Evolutionary conservation across 768 basidiomycete genomes (phyloP).

Genomic region (Trametes maxima): DNA sequence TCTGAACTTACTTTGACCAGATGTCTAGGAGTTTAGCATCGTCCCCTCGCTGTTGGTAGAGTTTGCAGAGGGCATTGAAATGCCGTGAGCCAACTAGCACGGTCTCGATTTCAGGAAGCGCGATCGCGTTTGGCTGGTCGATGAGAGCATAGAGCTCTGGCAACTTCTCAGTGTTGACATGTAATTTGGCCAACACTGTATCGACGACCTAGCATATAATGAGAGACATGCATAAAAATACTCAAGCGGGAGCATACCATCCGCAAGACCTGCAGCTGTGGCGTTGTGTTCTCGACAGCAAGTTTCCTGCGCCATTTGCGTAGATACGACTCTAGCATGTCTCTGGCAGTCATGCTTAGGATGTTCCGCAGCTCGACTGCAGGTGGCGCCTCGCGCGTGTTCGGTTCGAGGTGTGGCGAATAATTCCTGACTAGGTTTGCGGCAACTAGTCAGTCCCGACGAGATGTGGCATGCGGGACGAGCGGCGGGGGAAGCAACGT

Average conservation of each 20-base stretch:
- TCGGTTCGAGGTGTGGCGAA: slow-evolving; percentile 79
- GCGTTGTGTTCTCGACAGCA: slow-evolving; percentile 37
- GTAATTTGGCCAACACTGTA: slow-evolving; percentile 77
- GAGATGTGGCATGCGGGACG: slow-evolving; percentile 39
- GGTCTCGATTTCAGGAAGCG: slow-evolving; percentile 64
- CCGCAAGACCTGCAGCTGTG: slow-evolving; percentile 20
- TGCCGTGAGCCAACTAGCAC: slow-evolving; percentile 52
- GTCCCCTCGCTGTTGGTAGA: slow-evolving; percentile 60
- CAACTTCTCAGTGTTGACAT: slow-evolving; percentile 61
- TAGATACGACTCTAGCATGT: slow-evolving; percentile 76
- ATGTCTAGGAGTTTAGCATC: slow-evolving; percentile 64
- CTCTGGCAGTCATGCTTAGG: slow-evolving; percentile 62
- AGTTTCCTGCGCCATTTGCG: slow-evolving; percentile 58
- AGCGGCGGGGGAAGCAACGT: slow-evolving; percentile 23
- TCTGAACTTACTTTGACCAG: slow-evolving; percentile 73
- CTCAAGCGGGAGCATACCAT: slow-evolving; percentile 19
- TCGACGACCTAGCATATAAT: slow-evolving; percentile 62
- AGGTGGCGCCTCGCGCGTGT: slow-evolving; percentile 66
- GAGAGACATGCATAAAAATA: neutral
- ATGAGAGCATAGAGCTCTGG: slow-evolving; percentile 64
- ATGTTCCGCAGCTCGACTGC: slow-evolving; percentile 69
- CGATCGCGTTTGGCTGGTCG: slow-evolving; percentile 51
- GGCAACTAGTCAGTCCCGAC: slow-evolving; percentile 82
- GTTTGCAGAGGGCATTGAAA: slow-evolving; percentile 60
- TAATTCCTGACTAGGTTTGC: slow-evolving; percentile 91